Conservation (phyloP, 2,329 filamentous ascomycete genomes). For the Sporothrix curviconia region DNA sequence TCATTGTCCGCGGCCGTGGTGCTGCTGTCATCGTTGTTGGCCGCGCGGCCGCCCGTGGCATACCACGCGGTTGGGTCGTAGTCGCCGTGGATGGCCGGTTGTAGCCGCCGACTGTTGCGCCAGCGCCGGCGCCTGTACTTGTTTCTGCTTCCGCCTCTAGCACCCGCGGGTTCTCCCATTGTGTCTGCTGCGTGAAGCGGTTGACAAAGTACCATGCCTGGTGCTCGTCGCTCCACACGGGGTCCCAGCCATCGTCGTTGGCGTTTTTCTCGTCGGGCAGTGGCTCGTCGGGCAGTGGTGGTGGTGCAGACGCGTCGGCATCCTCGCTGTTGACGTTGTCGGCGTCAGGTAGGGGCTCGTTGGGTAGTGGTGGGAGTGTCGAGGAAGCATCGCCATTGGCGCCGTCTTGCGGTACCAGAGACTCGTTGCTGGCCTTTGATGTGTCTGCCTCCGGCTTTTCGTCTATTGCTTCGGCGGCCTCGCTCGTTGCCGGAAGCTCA, state of each 20-base stretch:
- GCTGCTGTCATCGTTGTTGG: slow-evolving; percentile 22
- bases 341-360: not conserved
- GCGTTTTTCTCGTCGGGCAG: slow-evolving; percentile 29
- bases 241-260: slow-evolving; percentile 69
- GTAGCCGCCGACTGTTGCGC: slow-evolving; percentile 57
- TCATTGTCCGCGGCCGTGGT: slow-evolving; percentile 19
- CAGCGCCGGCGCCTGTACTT: slow-evolving; percentile 24
- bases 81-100: slow-evolving; percentile 94
- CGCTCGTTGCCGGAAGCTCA: not conserved
- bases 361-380: too few species aligned
- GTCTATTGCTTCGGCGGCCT: not conserved
- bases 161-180: slow-evolving; percentile 81
- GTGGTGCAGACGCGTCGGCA: slow-evolving; percentile 17
- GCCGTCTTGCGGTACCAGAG: not conserved
- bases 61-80: slow-evolving; percentile 97
- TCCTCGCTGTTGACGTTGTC: not conserved
- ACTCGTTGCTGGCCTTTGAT: not conserved
- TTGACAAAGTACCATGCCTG: slow-evolving; percentile 80
- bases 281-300: slow-evolving; percentile 36
- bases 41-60: slow-evolving; percentile 46
- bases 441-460: not conserved
- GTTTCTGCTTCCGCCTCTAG: slow-evolving; percentile 33
- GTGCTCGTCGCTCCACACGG: slow-evolving; percentile 62
- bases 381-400: too few species aligned
- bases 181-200: slow-evolving; percentile 62